A percentile compares a stretch with the other conserved stretches of the same genome.
These are phyloP conservation scores for Trichoderma atroviride DNA, from an alignment of 2,329 filamentous ascomycete species.

Conservation along the genomic window DNA sequence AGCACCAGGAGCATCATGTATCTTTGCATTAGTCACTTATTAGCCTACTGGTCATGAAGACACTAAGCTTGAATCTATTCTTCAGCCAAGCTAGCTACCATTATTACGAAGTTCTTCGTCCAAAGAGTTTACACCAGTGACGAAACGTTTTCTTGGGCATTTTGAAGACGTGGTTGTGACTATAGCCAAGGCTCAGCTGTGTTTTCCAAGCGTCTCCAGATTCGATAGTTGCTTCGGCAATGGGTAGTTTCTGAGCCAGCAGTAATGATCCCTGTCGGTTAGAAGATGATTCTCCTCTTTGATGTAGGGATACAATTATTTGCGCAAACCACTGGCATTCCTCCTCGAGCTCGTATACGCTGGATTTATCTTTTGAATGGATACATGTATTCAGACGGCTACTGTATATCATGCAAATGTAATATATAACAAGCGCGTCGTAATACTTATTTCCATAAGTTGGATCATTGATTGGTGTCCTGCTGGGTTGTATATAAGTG, in stretches of 20 bases:
- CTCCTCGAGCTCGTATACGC: neutral
- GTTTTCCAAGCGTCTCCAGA: neutral
- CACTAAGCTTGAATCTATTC: too few relatives aligned
- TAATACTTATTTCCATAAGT: neutral
- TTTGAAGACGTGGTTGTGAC: neutral
- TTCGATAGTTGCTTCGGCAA: constrained; percentile 1
- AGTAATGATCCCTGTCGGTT: neutral
- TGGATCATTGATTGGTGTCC: neutral
- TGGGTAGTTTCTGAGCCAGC: constrained; percentile 1
- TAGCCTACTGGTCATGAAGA: too few relatives aligned
- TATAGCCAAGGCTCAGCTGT: neutral
- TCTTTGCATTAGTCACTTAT: too few relatives aligned
- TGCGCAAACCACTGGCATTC: neutral
- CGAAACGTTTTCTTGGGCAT: neutral
- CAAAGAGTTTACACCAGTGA: neutral
- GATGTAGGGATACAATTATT: neutral
- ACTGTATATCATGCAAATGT: constrained; percentile 2
- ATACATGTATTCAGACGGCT: neutral
- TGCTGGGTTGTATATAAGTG: neutral
- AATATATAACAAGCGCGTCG: neutral
- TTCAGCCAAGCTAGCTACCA: neutral
- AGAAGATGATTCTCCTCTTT: neutral
- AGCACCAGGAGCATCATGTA: too few relatives aligned
- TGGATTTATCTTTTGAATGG: neutral
- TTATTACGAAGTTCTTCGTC: neutral